These are phyloP conservation scores for Neophaeococcomyces aloes DNA, from an alignment of 2,329 filamentous ascomycete species.

Conservation along the genomic window DNA sequence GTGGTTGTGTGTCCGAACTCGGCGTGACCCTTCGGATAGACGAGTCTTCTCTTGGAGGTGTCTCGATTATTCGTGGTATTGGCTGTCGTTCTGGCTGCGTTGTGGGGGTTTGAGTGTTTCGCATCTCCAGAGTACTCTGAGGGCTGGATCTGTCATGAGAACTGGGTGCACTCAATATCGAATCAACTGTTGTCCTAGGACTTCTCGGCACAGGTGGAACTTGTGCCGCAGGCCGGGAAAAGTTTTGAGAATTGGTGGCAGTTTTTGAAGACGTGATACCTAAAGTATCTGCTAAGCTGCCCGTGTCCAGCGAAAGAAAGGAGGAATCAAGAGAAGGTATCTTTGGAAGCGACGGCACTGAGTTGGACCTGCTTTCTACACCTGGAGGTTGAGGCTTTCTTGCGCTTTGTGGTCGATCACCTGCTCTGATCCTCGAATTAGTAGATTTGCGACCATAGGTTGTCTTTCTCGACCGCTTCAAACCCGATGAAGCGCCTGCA, in stretches of 20 bases:
- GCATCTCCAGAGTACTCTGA: conserved; percentile 29
- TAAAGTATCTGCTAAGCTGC: conserved; percentile 39
- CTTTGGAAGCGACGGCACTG: conserved; percentile 20
- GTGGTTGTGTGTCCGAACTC: conserved; percentile 12
- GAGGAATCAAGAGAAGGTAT: conserved; percentile 24
- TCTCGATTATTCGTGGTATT: neutral
- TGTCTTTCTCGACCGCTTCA: conserved; percentile 83
- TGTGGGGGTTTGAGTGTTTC: conserved; percentile 17
- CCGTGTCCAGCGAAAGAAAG: conserved; percentile 29
- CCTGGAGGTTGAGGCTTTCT: conserved; percentile 34
- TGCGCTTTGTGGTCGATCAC: conserved; percentile 59
- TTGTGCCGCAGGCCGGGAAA: conserved; percentile 18
- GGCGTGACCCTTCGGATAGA: conserved; percentile 8
- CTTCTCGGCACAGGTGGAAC: conserved; percentile 10
- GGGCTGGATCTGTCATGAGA: conserved; percentile 24
- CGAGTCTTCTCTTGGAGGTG: conserved; percentile 6
- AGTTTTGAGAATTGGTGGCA: conserved; percentile 19
- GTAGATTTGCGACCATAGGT: conserved; percentile 76
- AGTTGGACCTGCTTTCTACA: conserved; percentile 3
- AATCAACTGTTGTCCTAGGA: conserved; percentile 20
- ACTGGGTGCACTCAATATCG: conserved; percentile 24
- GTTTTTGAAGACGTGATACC: conserved; percentile 21
- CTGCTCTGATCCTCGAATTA: conserved; percentile 47
- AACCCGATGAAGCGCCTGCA: conserved; percentile 59
- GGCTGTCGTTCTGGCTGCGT: conserved; percentile 21